phyloP scores from a whole-genome alignment of 2,329 filamentous ascomycete genomes.

The Fusarium nematophilum region DNA sequence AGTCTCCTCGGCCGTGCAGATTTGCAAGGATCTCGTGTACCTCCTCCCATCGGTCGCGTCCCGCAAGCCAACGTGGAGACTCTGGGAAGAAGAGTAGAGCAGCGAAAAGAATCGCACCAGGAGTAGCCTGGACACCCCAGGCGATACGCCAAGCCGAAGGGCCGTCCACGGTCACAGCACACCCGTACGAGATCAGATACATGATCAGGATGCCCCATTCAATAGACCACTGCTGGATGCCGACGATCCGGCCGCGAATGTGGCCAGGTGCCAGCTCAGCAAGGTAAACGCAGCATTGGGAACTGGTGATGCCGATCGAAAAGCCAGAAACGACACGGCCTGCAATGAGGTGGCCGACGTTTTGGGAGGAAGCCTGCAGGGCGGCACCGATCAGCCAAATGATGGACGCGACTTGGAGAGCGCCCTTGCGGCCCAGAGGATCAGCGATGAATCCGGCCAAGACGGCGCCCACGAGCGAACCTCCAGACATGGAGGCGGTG shows the following conservation, averaged over 20 bases:
- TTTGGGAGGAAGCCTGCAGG: constrained; percentile 45
- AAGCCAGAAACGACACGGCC: constrained; percentile 71
- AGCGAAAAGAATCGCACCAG: background rate
- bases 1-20: background rate
- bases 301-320: constrained; percentile 69
- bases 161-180: background rate
- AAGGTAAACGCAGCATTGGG: constrained; percentile 74
- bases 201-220: constrained; percentile 66
- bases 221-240: constrained; percentile 77
- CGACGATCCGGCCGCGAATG: constrained; percentile 70
- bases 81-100: background rate
- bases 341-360: constrained; percentile 55
- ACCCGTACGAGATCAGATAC: too few relatives aligned
- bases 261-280: constrained; percentile 68
- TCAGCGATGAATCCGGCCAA: constrained; percentile 60
- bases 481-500: constrained; percentile 61
- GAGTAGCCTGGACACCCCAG: constrained; percentile 10
- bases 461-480: constrained; percentile 60
- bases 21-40: background rate
- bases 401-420: constrained; percentile 61
- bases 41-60: constrained; percentile 4
- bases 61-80: constrained; percentile 10
- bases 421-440: constrained; percentile 58
- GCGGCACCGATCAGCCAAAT: constrained; percentile 57
- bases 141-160: background rate